phyloP scores from a whole-genome alignment of 495 filamentous ascomycete genomes.

The Ascobolus immersus region DNA sequence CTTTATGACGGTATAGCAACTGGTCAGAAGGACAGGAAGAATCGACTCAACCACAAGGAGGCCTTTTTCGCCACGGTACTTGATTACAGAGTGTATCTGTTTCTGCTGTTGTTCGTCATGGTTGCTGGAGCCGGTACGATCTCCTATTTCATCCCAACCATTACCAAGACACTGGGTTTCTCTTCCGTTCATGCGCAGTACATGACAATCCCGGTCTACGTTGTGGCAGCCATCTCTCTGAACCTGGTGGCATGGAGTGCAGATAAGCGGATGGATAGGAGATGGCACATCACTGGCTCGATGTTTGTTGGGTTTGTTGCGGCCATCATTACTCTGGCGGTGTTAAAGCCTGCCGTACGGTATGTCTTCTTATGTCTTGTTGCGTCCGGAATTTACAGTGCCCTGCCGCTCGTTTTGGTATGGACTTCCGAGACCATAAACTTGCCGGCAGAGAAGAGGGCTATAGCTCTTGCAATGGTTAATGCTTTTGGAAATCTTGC shows the following conservation, averaged over 20 bases:
- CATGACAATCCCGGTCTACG: constrained; percentile 22
- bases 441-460: constrained; percentile 21
- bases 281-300: constrained; percentile 18
- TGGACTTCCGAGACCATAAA: constrained; percentile 23
- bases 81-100: constrained; percentile 11
- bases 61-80: constrained; percentile 15
- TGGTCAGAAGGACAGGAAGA: constrained; percentile 1
- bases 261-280: constrained; percentile 11
- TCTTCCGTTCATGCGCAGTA: constrained; percentile 21
- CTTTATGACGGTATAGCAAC: constrained; percentile 11
- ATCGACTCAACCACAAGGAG: constrained; percentile 13
- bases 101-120: constrained; percentile 17
- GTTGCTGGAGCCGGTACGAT: constrained; percentile 21
- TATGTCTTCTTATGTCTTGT: constrained; percentile 29
- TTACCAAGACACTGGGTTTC: constrained; percentile 24
- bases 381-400: constrained; percentile 25
- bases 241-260: constrained; percentile 14
- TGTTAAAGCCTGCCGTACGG: constrained; percentile 23
- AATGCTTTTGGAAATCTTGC: constrained; percentile 26
- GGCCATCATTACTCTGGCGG: constrained; percentile 20
- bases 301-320: constrained; percentile 20
- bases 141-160: constrained; percentile 28
- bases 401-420: constrained; percentile 21
- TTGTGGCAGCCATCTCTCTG: constrained; percentile 20
- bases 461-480: constrained; percentile 24